Evolutionary conservation across 805 yeast genomes (phyloP).

Genomic region (Metschnikowia kofuensis): DNA sequence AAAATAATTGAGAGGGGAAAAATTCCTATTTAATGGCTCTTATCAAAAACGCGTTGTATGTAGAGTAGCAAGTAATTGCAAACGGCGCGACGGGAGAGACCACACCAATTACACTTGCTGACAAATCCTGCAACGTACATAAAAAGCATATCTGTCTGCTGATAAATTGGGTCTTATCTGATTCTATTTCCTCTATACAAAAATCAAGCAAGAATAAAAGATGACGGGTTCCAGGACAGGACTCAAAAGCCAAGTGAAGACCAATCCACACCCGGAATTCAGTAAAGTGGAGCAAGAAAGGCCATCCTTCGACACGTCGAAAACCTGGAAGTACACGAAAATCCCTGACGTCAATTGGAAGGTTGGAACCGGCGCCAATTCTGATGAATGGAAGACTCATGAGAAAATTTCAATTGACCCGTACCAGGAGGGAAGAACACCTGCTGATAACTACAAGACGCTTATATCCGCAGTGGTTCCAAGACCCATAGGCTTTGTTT

Average conservation of each 20-base stretch:
- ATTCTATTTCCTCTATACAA: too few relatives aligned
- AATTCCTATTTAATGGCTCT: too few relatives aligned
- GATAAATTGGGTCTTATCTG: too few relatives aligned
- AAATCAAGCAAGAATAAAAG: too few relatives aligned
- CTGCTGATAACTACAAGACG: slow-evolving; percentile 47
- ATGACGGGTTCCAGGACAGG: slow-evolving; percentile 5
- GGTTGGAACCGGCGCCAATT: slow-evolving; percentile 47
- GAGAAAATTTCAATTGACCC: slow-evolving; percentile 52
- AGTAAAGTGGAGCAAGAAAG: slow-evolving; percentile 10
- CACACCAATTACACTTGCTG: too few relatives aligned
- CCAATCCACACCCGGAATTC: slow-evolving; percentile 13
- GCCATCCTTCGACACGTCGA: slow-evolving; percentile 6
- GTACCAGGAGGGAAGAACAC: slow-evolving; percentile 29
- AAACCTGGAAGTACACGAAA: slow-evolving; percentile 21
- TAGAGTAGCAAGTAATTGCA: too few relatives aligned
- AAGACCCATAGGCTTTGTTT: slow-evolving; percentile 58
- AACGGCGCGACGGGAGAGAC: too few relatives aligned
- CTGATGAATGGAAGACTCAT: slow-evolving; percentile 43
- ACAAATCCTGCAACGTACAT: too few relatives aligned
- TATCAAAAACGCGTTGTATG: too few relatives aligned
- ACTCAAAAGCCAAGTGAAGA: slow-evolving; percentile 5
- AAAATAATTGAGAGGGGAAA: too few relatives aligned
- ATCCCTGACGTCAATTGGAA: slow-evolving; percentile 37
- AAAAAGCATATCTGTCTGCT: too few relatives aligned
- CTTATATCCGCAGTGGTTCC: slow-evolving; percentile 55